A percentile compares a stretch with the other conserved stretches of the same genome.
phyloP scores from a whole-genome alignment of 176 grass and related monocot genomes.

The Aegilops longissima region DNA sequence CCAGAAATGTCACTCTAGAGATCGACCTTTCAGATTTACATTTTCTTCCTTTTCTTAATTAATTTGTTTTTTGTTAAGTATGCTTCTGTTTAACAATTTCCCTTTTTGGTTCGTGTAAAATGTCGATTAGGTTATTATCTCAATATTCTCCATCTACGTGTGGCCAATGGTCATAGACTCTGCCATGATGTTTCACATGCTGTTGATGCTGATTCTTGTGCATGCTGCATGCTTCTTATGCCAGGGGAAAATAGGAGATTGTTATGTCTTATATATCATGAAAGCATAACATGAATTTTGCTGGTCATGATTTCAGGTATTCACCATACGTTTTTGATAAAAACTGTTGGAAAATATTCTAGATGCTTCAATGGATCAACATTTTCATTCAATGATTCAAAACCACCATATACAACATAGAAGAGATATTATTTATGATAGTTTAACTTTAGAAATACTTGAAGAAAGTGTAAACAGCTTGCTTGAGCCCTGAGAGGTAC shows the following conservation, averaged over 20 bases:
- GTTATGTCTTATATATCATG: background rate
- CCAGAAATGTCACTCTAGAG: background rate
- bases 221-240: background rate
- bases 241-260: background rate
- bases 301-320: slow-evolving; percentile 61
- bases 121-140: background rate
- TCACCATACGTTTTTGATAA: slow-evolving; percentile 98
- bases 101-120: background rate
- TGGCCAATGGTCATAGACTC: slow-evolving; percentile 4
- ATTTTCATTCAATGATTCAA: slow-evolving; percentile 61
- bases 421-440: too few species aligned
- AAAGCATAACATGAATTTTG: background rate
- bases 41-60: background rate
- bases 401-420: slow-evolving; percentile 24
- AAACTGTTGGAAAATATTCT: slow-evolving; percentile 93
- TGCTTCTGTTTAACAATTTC: background rate
- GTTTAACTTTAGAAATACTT: background rate
- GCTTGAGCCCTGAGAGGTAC: slow-evolving; percentile 88
- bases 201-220: background rate
- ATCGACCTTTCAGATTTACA: background rate
- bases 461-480: slow-evolving; percentile 78
- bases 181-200: background rate
- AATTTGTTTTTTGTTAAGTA: background rate
- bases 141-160: background rate
- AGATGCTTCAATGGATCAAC: slow-evolving; percentile 87